Base-by-base conservation (phyloP, 495 filamentous ascomycete genomes). In the Oleoguttula mirabilis region DNA sequence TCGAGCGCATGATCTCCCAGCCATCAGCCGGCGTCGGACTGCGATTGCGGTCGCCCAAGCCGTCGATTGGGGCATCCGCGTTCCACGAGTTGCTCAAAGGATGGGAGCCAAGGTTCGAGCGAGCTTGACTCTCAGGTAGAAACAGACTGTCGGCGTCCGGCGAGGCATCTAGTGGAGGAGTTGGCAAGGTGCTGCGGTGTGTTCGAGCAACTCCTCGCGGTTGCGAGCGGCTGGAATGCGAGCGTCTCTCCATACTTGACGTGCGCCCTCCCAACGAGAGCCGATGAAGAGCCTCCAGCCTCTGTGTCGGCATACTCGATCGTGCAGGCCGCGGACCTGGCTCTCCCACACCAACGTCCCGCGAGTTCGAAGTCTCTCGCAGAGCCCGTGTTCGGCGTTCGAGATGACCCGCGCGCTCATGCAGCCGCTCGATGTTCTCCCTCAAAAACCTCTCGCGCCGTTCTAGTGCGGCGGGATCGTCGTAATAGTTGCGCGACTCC, bases 1-100 rank as follows among this genome's bases (percentile, higher is more conserved):
- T 90, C 7, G 71, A 78, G 41, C 84, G 69, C 47, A 93, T 70
- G 8, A 77, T 84, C 35, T 88, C 79, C 87, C 87, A 94, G 14
- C 70, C 67, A 37, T 71, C 69, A 37, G 30, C 54, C 11, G 48
- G 43, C 4, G 43, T 39, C 2, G 85, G 82, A 57, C 82, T 88
- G 37, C 82, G 64, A 54, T 85, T 92, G 31, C 85, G 73, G 59
- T 93, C 85, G 12, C 85, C 86, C 21, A 93, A 69, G 11, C 86
- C 86, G 64, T 88, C 80, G 4, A 54, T 52, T 28, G 55, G 51
- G 17, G 47, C 54, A 10, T 41, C 51, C 6, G 60, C 49, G 15
- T 45, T 52, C 60, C 60, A 57, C 3, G 58, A 56, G 33, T 41
- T 34, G 2, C 44, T 35, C 16, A 52, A 16, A 2, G 49, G 49